These are phyloP conservation scores for Coemansia interrupta DNA, from an alignment of 192 early-diverging fungal genomes.

Conservation along the genomic window DNA sequence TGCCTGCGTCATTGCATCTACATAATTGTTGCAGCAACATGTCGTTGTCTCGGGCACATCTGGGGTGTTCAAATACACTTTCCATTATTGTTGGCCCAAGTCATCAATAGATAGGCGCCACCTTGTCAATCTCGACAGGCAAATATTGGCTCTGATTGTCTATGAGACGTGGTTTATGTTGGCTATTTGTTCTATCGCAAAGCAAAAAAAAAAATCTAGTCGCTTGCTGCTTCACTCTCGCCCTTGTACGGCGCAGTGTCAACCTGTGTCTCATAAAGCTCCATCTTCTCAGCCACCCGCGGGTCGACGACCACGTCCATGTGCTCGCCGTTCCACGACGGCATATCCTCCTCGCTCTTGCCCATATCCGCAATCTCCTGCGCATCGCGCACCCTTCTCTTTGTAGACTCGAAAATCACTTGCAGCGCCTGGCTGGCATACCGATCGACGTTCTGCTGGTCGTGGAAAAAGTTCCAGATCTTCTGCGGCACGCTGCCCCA, in stretches of 20 bases:
- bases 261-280: conserved; percentile 40
- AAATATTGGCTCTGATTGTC: no score
- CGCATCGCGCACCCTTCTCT: conserved; percentile 17
- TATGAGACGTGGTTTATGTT: no score
- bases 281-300: conserved; percentile 24
- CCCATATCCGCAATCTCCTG: conserved; percentile 39
- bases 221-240: not conserved
- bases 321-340: conserved; percentile 31
- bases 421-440: conserved; percentile 50
- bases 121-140: no score
- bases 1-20: no score
- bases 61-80: no score
- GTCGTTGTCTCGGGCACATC: no score
- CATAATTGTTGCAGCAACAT: no score
- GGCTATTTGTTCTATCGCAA: no score
- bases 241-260: conserved; percentile 20
- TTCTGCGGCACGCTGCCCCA: conserved; percentile 43
- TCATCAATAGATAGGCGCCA: no score
- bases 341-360: conserved; percentile 28
- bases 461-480: conserved; percentile 52
- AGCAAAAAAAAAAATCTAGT: not conserved
- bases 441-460: conserved; percentile 50
- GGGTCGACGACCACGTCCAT: conserved; percentile 36
- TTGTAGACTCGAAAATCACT: conserved; percentile 43
- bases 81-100: no score